Conservation (phyloP, 2,329 filamentous ascomycete genomes). For the Fusarium cicatricum region DNA sequence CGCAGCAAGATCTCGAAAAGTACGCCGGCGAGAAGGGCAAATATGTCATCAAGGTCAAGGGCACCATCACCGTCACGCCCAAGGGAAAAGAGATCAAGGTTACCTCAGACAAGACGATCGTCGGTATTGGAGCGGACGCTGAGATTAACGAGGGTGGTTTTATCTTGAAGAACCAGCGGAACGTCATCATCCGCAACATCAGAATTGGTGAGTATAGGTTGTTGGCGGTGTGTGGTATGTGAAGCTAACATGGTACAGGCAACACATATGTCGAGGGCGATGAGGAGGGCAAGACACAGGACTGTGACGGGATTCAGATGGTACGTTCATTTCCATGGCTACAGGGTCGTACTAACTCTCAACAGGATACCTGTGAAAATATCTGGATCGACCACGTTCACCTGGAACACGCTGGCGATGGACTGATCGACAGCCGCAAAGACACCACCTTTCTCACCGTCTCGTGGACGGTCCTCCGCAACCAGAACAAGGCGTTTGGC, state of each 20-base stretch:
- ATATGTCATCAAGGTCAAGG: constrained; percentile 38
- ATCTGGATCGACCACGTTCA: constrained; percentile 42
- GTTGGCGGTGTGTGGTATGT: neutral
- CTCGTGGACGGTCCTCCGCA: constrained; percentile 37
- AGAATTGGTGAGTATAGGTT: constrained; percentile 25
- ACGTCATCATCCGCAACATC: constrained; percentile 39
- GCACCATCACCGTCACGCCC: constrained; percentile 34
- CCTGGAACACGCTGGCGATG: constrained; percentile 37
- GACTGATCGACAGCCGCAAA: constrained; percentile 38
- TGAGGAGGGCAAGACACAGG: constrained; percentile 37
- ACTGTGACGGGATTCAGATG: constrained; percentile 39
- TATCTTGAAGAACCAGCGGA: constrained; percentile 29
- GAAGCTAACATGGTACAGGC: neutral
- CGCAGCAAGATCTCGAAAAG: constrained; percentile 34
- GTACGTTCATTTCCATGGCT: neutral
- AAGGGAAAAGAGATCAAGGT: constrained; percentile 37
- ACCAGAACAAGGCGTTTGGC: constrained; percentile 41
- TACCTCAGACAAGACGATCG: constrained; percentile 37
- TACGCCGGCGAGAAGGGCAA: constrained; percentile 32
- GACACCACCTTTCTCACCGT: constrained; percentile 40
- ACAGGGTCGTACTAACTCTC: neutral
- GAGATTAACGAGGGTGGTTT: constrained; percentile 38
- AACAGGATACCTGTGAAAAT: constrained; percentile 31
- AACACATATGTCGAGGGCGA: constrained; percentile 29
- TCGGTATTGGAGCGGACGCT: constrained; percentile 34